Percentiles rank a stretch among this genome's conserved stretches.
Conservation (phyloP, 148 eudicot species). For the Tetragonia tetragonoides region DNA sequence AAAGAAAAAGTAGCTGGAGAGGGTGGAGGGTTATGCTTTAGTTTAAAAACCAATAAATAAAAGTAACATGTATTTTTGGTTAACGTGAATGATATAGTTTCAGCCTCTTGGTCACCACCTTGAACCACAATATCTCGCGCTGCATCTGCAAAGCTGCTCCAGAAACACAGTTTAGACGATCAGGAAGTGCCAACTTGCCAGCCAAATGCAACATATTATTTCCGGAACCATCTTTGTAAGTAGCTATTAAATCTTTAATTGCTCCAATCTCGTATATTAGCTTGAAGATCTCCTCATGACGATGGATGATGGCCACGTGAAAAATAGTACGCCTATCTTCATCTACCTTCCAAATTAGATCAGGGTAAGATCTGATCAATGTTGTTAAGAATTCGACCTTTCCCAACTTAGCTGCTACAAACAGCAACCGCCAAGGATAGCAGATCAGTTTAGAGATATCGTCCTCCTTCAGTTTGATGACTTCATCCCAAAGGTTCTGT, state of each 20-base stretch:
- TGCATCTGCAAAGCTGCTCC: conserved; percentile 55
- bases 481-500: conserved; percentile 14
- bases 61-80: neutral
- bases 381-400: conserved; percentile 34
- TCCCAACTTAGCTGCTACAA: conserved; percentile 36
- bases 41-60: too few species aligned
- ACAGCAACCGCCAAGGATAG: conserved; percentile 25
- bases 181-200: conserved; percentile 26
- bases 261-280: conserved; percentile 46
- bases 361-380: conserved; percentile 40
- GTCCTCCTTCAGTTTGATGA: conserved; percentile 20
- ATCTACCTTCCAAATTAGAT: conserved; percentile 45
- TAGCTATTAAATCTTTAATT: conserved; percentile 33
- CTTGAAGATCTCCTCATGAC: conserved; percentile 42
- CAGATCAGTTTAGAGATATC: conserved; percentile 4
- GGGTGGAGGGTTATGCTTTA: too few species aligned
- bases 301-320: conserved; percentile 41
- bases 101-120: conserved; percentile 17
- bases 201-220: conserved; percentile 48
- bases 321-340: conserved; percentile 38
- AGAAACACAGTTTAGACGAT: conserved; percentile 33
- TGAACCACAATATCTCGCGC: conserved; percentile 40
- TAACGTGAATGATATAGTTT: neutral
- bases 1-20: too few species aligned
- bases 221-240: conserved; percentile 22